Conservation (phyloP, 192 early-diverging fungal genomes). For the Coemansia asiatica region DNA sequence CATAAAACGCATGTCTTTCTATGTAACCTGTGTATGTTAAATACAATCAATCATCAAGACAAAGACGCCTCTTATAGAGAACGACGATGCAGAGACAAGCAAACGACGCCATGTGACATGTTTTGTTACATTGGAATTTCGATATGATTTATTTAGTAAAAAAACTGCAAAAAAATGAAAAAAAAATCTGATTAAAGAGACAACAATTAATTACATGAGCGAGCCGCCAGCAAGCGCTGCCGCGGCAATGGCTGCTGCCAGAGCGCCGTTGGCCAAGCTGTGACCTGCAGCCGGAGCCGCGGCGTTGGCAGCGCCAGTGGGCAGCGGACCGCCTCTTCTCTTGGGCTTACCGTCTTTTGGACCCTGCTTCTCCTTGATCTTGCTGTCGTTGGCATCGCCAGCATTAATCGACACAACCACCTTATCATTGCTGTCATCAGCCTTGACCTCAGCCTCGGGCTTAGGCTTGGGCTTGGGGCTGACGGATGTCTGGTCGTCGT, state of each 20-base stretch:
- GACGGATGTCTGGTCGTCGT: conserved; percentile 40
- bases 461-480: conserved; percentile 21
- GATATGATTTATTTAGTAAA: neutral
- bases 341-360: conserved; percentile 24
- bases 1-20: no score
- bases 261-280: conserved; percentile 9
- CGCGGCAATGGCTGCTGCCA: conserved; percentile 16
- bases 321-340: conserved; percentile 40
- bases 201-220: conserved; percentile 14
- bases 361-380: conserved; percentile 31
- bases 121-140: neutral
- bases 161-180: neutral
- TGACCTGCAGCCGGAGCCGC: neutral
- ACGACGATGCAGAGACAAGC: neutral
- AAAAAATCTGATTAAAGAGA: neutral
- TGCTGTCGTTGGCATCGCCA: conserved; percentile 10
- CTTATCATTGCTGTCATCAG: neutral
- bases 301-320: conserved; percentile 19
- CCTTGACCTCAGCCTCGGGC: conserved; percentile 1
- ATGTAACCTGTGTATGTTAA: no score
- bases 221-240: conserved; percentile 18
- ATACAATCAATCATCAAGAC: no score
- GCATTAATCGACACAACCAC: conserved; percentile 5
- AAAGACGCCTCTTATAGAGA: neutral
- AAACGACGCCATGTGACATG: neutral